A percentile compares a stretch with the other conserved stretches of the same genome.
phyloP scores from a whole-genome alignment of 306 rosid genomes.

The Malus sylvestris region DNA sequence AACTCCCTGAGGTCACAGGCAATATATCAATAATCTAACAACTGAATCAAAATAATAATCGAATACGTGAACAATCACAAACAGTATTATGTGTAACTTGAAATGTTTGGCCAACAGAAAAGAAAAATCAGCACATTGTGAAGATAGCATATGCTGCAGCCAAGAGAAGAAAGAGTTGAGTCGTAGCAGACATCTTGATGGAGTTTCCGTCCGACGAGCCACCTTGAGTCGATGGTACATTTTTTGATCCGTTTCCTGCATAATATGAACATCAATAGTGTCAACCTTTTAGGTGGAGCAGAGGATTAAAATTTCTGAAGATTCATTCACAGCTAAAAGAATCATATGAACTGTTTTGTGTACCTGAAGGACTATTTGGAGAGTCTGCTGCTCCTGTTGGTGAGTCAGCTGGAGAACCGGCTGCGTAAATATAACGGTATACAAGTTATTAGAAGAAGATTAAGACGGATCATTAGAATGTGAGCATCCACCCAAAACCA shows the following conservation, averaged over 20 bases:
- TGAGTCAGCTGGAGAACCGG: conserved; percentile 52
- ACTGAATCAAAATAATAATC: not conserved
- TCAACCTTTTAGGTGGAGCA: not conserved
- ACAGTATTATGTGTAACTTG: not conserved
- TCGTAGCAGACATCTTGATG: conserved; percentile 27
- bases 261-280: not conserved
- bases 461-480: not conserved
- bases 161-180: conserved; percentile 38
- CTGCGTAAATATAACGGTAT: conserved; percentile 9
- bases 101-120: not conserved
- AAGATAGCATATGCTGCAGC: conserved; percentile 43
- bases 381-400: conserved; percentile 55
- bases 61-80: not conserved
- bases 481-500: not conserved
- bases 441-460: not conserved
- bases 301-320: not conserved
- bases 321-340: not conserved
- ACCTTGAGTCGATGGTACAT: conserved; percentile 40
- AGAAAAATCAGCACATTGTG: conserved; percentile 24
- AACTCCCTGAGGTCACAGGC: not conserved
- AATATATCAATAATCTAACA: not conserved
- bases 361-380: conserved; percentile 60
- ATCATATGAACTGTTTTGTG: not conserved
- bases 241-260: conserved; percentile 55
- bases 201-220: conserved; percentile 50